A percentile compares a stretch with the other conserved stretches of the same genome.
These are phyloP conservation scores for Candida ovalis DNA, from an alignment of 805 yeast genomes.

Conservation along the genomic window DNA sequence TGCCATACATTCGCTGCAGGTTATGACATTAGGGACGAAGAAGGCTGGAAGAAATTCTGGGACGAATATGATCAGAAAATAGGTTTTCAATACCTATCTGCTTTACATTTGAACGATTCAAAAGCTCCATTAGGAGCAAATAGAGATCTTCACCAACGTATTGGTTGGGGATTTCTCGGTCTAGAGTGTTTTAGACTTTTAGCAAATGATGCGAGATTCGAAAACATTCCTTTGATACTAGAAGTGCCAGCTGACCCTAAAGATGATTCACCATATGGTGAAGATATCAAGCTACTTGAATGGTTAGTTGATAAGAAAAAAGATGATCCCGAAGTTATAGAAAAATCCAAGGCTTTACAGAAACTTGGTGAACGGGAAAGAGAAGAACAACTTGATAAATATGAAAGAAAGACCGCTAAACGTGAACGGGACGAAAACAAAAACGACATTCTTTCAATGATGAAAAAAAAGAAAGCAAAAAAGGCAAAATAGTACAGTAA, in stretches of 20 bases:
- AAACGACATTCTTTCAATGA: conserved; percentile 22
- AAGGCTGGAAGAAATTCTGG: conserved; percentile 66
- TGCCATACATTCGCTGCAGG: conserved; percentile 98
- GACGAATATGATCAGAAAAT: conserved; percentile 64
- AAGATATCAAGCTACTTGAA: conserved; percentile 77
- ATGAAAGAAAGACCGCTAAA: conserved; percentile 47
- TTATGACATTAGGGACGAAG: conserved; percentile 69
- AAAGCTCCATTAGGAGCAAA: conserved; percentile 90
- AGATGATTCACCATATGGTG: conserved; percentile 66
- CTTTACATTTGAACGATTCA: conserved; percentile 90
- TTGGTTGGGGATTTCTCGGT: conserved; percentile 89
- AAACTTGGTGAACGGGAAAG: conserved; percentile 66
- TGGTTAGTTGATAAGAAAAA: conserved; percentile 62
- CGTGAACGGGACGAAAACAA: conserved; percentile 19
- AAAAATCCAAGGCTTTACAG: conserved; percentile 46
- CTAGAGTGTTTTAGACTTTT: conserved; percentile 76
- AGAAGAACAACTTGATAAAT: conserved; percentile 61
- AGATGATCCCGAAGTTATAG: conserved; percentile 53
- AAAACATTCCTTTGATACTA: conserved; percentile 70
- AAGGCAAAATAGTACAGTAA: conserved; percentile 1
- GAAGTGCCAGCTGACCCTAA: conserved; percentile 76
- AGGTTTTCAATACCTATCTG: conserved; percentile 71
- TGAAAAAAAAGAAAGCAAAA: conserved; percentile 20
- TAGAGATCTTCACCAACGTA: conserved; percentile 83
- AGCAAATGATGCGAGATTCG: conserved; percentile 63